Evolutionary conservation across 768 basidiomycete genomes (phyloP), one percentile per base, ranked within the genome.

Genomic region (Clavulina sp.): DNA sequence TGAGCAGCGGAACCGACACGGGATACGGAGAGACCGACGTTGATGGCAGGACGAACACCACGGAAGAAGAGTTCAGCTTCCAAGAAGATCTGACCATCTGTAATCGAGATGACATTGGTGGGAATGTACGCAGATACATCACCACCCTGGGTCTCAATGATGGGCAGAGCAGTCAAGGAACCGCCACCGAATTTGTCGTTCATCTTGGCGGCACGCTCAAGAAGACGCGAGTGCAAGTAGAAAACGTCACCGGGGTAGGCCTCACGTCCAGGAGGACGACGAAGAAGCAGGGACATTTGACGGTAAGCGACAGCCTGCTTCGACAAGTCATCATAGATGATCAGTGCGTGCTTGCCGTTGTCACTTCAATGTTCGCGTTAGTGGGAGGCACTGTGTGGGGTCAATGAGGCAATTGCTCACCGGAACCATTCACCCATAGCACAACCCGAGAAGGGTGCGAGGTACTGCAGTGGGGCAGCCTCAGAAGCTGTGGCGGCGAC

Each of bases 391-490:
- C 34, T 19, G 19, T 9, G 19, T 38, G 34, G 9, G 34, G 19
- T 9, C 34, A 38, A 38, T 38, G 36, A 13, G 21, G 21, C 36
- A 38, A 13, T 38, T 21, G 13, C 36, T 46, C 26, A 46, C 43
- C 89, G 86, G 95, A 99, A 99, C 93, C 93, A 99, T 73, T 99
- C 95, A 67, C 95, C 95, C 91, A 99, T 99, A 63, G 95, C 95
- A 70, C 89, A 93, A 57, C 95, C 95, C 60, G 95, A 93, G 88
- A 99, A 99, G 60, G 95, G 95, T 62, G 95, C 95, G 61, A 99
- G 85, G 73, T 96, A 99, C 67, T 99, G 95, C 52, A 99, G 77
- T 60, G 95, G 95, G 60, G 95, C 95, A 62, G 95, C 95, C 73
- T 99, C 95, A 26, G 92, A 96, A 52, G 95, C 95, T 54, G 95